Conservation (phyloP, 495 filamentous ascomycete genomes). For the Mytilinidion resinicola region DNA sequence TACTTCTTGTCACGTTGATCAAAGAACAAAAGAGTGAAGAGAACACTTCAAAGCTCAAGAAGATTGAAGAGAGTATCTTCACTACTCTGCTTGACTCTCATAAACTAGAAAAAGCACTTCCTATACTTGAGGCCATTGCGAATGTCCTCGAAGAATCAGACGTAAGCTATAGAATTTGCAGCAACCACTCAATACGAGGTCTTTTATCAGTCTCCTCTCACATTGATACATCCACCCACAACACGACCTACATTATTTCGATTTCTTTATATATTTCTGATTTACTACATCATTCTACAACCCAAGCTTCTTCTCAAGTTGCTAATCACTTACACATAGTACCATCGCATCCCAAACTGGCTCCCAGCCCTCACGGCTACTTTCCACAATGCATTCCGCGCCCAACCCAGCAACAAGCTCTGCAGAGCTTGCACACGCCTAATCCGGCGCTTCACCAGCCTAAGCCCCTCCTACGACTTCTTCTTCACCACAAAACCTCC, state of each 20-base stretch:
- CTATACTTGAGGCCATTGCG: neutral
- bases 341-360: neutral
- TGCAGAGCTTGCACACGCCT: neutral
- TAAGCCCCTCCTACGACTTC: constrained; percentile 41
- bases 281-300: no score
- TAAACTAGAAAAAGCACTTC: neutral
- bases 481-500: constrained; percentile 42
- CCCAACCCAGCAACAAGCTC: neutral
- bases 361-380: neutral
- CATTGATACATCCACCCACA: no score
- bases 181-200: neutral
- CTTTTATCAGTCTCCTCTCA: no score
- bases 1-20: no score
- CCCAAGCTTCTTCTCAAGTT: neutral
- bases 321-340: neutral
- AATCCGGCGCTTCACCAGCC: constrained; percentile 35
- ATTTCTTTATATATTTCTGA: no score
- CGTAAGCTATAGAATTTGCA: neutral
- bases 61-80: neutral
- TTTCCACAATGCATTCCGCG: neutral
- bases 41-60: neutral
- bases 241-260: no score
- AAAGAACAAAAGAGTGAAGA: no score
- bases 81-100: neutral
- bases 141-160: neutral